Evolutionary conservation across 225 moss, liverwort and hornwort species (phyloP).

Genomic region (Neckera pumila): DNA sequence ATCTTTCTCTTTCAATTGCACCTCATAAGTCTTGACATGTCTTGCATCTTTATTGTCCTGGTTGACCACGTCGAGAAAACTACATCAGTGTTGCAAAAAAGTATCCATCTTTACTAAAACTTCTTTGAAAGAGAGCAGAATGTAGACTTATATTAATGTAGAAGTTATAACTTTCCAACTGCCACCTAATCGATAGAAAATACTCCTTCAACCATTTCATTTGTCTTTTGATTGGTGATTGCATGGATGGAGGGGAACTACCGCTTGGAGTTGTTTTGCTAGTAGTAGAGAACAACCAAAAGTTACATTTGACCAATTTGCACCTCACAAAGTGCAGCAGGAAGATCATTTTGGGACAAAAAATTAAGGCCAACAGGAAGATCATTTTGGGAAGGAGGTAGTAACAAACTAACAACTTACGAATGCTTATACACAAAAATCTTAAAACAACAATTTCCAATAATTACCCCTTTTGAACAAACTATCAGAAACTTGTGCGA

Average conservation of each 20-base stretch:
- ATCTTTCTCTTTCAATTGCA: conserved; percentile 96
- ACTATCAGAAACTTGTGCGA: not conserved
- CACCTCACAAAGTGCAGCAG: too few relatives aligned
- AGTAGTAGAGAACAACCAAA: too few relatives aligned
- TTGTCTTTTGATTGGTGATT: too few relatives aligned
- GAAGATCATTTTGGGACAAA: too few relatives aligned
- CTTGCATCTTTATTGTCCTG: conserved; percentile 99
- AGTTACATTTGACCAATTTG: too few relatives aligned
- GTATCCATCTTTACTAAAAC: not conserved
- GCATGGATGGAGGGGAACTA: too few relatives aligned
- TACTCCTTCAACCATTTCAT: too few relatives aligned
- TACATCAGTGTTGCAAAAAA: not conserved
- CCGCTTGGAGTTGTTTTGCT: too few relatives aligned
- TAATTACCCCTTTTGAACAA: not conserved
- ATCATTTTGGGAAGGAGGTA: too few relatives aligned
- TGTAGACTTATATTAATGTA: not conserved
- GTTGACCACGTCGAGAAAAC: not conserved
- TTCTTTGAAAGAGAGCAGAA: not conserved
- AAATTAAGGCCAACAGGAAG: too few relatives aligned
- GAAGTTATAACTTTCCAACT: not conserved
- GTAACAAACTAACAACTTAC: not conserved
- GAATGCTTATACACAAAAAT: not conserved
- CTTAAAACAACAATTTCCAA: not conserved
- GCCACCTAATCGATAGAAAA: not conserved
- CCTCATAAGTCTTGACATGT: conserved; percentile 96